Evolutionary conservation across 352 stramenopile species (phyloP).

Genomic region (Globisporangium irregulare): DNA sequence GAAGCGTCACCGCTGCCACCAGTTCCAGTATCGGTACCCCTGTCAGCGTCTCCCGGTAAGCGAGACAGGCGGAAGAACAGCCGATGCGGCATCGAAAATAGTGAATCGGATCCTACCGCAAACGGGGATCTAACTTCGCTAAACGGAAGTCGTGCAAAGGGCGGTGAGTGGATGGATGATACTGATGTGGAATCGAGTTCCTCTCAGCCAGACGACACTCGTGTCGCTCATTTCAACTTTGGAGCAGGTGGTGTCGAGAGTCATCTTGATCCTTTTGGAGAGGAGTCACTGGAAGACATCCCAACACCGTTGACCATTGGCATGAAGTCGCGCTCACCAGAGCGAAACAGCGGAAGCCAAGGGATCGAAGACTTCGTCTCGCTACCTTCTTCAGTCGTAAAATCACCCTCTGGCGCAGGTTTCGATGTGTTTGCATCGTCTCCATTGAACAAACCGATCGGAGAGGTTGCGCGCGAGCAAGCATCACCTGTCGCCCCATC

Average conservation of each 20-base stretch:
- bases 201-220: constrained; percentile 5
- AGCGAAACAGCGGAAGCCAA: background rate
- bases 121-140: background rate
- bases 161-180: constrained; percentile 3
- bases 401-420: background rate
- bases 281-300: background rate
- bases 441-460: background rate
- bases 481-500: background rate
- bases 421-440: constrained; percentile 18
- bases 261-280: background rate
- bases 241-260: background rate
- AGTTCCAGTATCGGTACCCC: background rate
- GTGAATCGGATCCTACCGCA: background rate
- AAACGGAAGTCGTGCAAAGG: background rate
- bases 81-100: background rate
- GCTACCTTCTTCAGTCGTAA: constrained; percentile 38
- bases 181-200: constrained; percentile 1
- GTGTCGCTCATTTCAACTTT: constrained; percentile 1
- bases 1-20: constrained; percentile 2
- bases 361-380: constrained; percentile 28
- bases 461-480: background rate
- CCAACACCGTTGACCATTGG: background rate
- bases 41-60: background rate
- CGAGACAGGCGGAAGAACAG: background rate
- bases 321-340: background rate